Base-by-base conservation (phyloP, 2,329 filamentous ascomycete genomes). In the Lachnellula willkommii region DNA sequence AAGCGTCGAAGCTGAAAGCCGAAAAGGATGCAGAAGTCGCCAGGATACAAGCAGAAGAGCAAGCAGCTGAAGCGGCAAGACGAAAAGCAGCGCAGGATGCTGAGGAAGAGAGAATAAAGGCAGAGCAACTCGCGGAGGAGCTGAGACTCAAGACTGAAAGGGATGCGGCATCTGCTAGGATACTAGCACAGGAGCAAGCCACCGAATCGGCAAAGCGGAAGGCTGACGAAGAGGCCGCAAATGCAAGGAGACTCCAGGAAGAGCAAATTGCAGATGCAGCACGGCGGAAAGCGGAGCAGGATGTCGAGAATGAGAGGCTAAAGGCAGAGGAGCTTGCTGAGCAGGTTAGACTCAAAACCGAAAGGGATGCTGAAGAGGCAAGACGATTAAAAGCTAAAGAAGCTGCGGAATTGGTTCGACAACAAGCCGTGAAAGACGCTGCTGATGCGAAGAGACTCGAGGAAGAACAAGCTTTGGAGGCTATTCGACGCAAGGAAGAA, bases 31-130 rank as follows among this genome's bases (percentile, higher is more conserved):
- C 47, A 14, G 45, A 60, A 28, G 35, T 54, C 15, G 42, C 47
- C 2, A 28, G 39, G 28, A 36, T 37, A 43, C 11, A 52, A 3
- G 53, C 48, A 5, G 39, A 47, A 26, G n/a, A 28, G 22, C 47
- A 39, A 28, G 28, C 28, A 24, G 32, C 50, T 28, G 48, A 56
- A 43, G n/a, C 37, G 40, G 35, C 49, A 11, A 39, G 50, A 20
- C 32, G 47, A 26, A 43, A 57, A 47, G 28, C 50, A 36, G 43
- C 52, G n/a, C 14, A 49, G 24, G 40, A 52, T 47, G 55, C 57
- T 24, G 47, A 57, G 12, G 52, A 57, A 42, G 32, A 47, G 35
- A 47, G 22, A 46, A 6, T 24, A n/a, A 20, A 22, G 14, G 45
- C 9, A 26, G 45, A 47, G 22, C n/a, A 45, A 12, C 39, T 42